phyloP scores from a whole-genome alignment of 306 rosid genomes.

The Sechiopsis laciniata region DNA sequence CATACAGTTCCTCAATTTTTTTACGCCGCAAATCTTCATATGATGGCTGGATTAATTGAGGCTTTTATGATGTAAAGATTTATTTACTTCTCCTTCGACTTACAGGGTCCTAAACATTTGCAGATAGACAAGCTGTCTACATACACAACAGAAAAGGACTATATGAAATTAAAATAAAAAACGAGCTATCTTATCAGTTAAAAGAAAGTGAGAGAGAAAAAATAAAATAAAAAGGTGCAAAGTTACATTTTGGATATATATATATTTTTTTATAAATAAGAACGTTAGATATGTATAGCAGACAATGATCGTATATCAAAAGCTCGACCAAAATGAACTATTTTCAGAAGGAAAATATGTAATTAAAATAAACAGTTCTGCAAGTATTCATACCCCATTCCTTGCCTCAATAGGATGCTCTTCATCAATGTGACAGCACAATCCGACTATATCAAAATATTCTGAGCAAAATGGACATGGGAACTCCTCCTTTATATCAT shows the following conservation, averaged over 20 bases:
- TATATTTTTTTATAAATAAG: neutral
- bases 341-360: neutral
- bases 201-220: neutral
- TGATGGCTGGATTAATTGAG: conserved; percentile 1
- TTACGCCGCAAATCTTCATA: neutral
- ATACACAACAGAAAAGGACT: neutral
- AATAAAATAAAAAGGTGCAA: no score
- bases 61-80: neutral
- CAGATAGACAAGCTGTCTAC: conserved; percentile 10
- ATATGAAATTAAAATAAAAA: neutral
- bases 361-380: neutral
- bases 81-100: neutral
- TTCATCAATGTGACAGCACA: conserved; percentile 97
- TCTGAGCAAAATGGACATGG: conserved; percentile 90
- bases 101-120: neutral
- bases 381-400: conserved; percentile 65
- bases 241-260: neutral
- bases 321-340: neutral
- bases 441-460: conserved; percentile 82
- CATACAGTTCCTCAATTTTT: neutral
- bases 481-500: conserved; percentile 82
- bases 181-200: neutral
- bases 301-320: neutral
- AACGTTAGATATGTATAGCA: neutral
- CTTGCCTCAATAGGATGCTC: conserved; percentile 82